Percentiles rank a stretch among this genome's conserved stretches.
phyloP scores from a whole-genome alignment of 768 basidiomycete genomes.

The Strobilomyces dryophilus region DNA sequence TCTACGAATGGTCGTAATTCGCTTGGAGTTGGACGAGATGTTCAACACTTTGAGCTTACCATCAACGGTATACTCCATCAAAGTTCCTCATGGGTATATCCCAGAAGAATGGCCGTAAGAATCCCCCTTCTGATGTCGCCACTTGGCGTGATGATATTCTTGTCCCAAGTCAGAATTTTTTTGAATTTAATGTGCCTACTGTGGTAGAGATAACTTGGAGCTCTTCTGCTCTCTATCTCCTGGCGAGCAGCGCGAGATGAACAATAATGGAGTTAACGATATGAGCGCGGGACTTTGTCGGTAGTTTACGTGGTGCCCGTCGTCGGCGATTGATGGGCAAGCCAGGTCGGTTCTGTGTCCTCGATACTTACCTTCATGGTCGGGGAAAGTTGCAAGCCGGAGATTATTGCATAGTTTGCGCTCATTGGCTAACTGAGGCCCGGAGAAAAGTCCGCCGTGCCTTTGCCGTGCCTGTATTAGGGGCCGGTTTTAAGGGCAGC shows the following conservation, averaged over 20 bases:
- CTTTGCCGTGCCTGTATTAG: not conserved
- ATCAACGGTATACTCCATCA: conserved; percentile 10
- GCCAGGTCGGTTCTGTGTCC: conserved; percentile 1
- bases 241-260: conserved; percentile 28
- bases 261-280: conserved; percentile 45
- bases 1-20: not conserved
- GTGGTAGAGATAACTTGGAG: not conserved
- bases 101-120: conserved; percentile 8
- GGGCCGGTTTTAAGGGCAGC: not conserved
- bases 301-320: conserved; percentile 7
- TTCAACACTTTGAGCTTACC: conserved; percentile 3
- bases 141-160: not conserved
- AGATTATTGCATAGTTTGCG: not conserved
- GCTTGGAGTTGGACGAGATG: not conserved
- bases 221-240: conserved; percentile 14
- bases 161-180: not conserved
- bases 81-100: conserved; percentile 5
- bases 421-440: not conserved
- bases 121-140: conserved; percentile 7
- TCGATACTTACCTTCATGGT: not conserved
- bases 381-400: not conserved
- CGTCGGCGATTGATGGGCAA: conserved; percentile 12
- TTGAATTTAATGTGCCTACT: conserved; percentile 17
- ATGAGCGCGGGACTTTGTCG: conserved; percentile 27
- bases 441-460: not conserved